Evolutionary conservation across 1,284 basidiomycete species (phyloP).

Genomic region (Xanthoconium separans): DNA sequence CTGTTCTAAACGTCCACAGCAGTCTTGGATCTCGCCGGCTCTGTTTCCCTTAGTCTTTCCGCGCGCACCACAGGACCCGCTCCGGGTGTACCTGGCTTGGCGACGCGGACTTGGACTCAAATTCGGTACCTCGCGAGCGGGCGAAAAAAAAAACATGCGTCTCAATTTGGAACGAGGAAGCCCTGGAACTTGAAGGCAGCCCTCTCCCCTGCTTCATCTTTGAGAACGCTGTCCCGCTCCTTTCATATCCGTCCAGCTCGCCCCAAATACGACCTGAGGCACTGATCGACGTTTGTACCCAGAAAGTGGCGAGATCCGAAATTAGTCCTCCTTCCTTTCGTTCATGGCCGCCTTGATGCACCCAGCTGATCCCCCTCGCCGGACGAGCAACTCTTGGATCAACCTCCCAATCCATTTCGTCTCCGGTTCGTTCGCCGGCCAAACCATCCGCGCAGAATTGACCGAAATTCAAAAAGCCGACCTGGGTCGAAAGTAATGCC

Average conservation of each 20-base stretch:
- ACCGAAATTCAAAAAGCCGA: slow-evolving; percentile 64
- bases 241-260: slow-evolving; percentile 8
- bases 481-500: slow-evolving; percentile 58
- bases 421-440: slow-evolving; percentile 58
- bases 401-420: slow-evolving; percentile 51
- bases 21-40: neutral
- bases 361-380: slow-evolving; percentile 19
- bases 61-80: neutral
- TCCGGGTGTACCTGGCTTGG: slow-evolving; percentile 14
- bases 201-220: neutral
- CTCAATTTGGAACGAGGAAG: slow-evolving; percentile 27
- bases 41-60: neutral
- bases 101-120: slow-evolving; percentile 4
- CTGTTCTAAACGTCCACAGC: neutral
- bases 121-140: slow-evolving; percentile 12
- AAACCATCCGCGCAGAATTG: slow-evolving; percentile 57
- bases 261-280: slow-evolving; percentile 10
- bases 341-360: slow-evolving; percentile 24
- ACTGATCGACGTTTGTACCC: slow-evolving; percentile 10
- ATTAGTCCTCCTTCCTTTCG: neutral
- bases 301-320: slow-evolving; percentile 12
- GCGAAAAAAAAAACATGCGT: slow-evolving; percentile 6
- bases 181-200: slow-evolving; percentile 1
- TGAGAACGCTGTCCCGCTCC: neutral
- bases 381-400: slow-evolving; percentile 33